Percentiles rank a stretch among this genome's conserved stretches.
Conservation (phyloP, 192 early-diverging fungal genomes). For the Gryganskiella cystojenkinii region DNA sequence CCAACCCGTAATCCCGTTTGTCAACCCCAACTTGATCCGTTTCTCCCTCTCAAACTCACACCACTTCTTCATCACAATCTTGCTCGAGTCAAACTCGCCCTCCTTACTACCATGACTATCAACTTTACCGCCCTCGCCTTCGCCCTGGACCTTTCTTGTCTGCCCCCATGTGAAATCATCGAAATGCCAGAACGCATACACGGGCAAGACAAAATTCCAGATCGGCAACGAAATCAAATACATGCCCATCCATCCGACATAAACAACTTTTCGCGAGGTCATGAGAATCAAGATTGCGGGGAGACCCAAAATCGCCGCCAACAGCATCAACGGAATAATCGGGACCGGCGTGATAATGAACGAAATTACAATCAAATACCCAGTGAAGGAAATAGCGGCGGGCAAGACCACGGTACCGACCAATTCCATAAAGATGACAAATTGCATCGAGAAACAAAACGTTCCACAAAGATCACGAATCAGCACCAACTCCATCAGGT, state of each 20-base stretch:
- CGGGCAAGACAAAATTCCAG: conserved; percentile 86
- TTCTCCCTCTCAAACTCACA: conserved; percentile 77
- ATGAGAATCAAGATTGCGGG: conserved; percentile 84
- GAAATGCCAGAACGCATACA: conserved; percentile 88
- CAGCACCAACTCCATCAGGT: conserved; percentile 84
- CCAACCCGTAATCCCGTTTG: conserved; percentile 49
- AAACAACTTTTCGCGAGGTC: conserved; percentile 82
- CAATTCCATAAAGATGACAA: conserved; percentile 95
- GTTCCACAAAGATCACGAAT: conserved; percentile 89
- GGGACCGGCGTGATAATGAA: conserved; percentile 60
- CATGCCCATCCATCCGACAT: conserved; percentile 88
- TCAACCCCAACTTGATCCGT: conserved; percentile 48
- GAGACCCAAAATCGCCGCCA: conserved; percentile 78
- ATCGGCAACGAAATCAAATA: conserved; percentile 77
- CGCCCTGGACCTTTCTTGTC: conserved; percentile 76
- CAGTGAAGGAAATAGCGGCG: conserved; percentile 88
- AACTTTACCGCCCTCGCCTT: conserved; percentile 59
- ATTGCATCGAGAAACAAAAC: conserved; percentile 96
- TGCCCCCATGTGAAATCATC: conserved; percentile 91
- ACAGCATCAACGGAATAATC: conserved; percentile 73
- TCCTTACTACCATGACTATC: conserved; percentile 71
- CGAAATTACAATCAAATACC: conserved; percentile 82
- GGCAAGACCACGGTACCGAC: conserved; percentile 93
- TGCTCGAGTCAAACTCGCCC: conserved; percentile 79
- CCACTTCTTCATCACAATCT: conserved; percentile 85